phyloP scores from a whole-genome alignment of 768 basidiomycete species.

The Fomitopsis pulvina region DNA sequence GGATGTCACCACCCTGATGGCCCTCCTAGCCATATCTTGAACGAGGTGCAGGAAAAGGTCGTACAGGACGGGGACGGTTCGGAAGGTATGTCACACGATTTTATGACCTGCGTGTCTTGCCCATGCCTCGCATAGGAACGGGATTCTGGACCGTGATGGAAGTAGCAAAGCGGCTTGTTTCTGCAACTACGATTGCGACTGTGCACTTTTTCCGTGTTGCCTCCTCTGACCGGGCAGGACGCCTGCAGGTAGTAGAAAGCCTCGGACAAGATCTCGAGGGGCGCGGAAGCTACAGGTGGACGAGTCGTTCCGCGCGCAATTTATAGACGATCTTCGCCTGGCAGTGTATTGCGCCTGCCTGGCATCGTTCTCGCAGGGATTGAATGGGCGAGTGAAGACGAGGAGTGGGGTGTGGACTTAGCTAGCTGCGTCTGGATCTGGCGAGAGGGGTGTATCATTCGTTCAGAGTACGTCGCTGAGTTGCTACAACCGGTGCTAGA shows the following conservation, averaged over 20 bases:
- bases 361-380: constrained; percentile 15
- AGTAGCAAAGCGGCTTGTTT: constrained; percentile 13
- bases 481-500: constrained; percentile 14
- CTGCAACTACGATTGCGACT: constrained; percentile 16
- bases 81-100: constrained; percentile 7
- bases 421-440: constrained; percentile 16
- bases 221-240: constrained; percentile 16
- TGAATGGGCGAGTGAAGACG: constrained; percentile 16
- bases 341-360: constrained; percentile 15
- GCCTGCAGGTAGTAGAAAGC: constrained; percentile 12
- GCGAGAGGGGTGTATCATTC: constrained; percentile 19
- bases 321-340: constrained; percentile 14
- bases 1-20: constrained; percentile 12
- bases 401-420: constrained; percentile 15
- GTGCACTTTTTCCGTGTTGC: constrained; percentile 20
- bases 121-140: constrained; percentile 7
- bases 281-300: constrained; percentile 12
- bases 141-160: constrained; percentile 18
- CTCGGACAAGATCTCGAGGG: constrained; percentile 9
- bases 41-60: constrained; percentile 18
- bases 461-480: constrained; percentile 17
- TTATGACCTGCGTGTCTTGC: not conserved
- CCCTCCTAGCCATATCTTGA: constrained; percentile 10
- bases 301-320: constrained; percentile 2
- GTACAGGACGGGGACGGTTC: constrained; percentile 18